Conservation (phyloP, 2,329 filamentous ascomycete genomes). For the Hymenoscyphus infarciens region DNA sequence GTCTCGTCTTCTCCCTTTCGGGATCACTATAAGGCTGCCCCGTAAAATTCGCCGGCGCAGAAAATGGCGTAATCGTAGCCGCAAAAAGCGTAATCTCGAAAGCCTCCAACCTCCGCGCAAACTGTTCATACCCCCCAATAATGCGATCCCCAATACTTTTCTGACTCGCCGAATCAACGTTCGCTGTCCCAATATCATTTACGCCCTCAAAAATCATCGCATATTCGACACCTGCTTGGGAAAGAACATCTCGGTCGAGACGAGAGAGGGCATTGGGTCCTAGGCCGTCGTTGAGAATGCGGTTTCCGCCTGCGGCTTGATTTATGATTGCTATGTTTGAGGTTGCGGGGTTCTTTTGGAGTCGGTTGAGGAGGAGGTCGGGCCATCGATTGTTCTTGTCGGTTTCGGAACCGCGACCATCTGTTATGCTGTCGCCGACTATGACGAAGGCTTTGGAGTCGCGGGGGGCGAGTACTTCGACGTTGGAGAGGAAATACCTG, state of each 20-base stretch:
- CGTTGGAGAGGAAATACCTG: conserved; percentile 57
- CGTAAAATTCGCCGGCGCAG: conserved; percentile 36
- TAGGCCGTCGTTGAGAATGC: conserved; percentile 57
- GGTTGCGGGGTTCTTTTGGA: conserved; percentile 45
- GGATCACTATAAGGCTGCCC: conserved; percentile 52
- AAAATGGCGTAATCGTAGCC: conserved; percentile 65
- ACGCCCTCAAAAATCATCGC: conserved; percentile 66
- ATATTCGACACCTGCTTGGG: conserved; percentile 54
- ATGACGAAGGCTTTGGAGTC: conserved; percentile 47
- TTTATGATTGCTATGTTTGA: conserved; percentile 55
- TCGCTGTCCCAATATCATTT: conserved; percentile 60
- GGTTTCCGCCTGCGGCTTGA: conserved; percentile 67
- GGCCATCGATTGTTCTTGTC: conserved; percentile 61
- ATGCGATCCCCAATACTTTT: conserved; percentile 47
- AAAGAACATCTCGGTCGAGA: conserved; percentile 61
- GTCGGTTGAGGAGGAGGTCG: conserved; percentile 49
- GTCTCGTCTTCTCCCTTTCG: conserved; percentile 52
- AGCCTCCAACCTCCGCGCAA: conserved; percentile 51
- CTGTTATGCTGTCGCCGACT: conserved; percentile 64
- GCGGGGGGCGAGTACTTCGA: conserved; percentile 53
- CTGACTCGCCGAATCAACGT: conserved; percentile 45
- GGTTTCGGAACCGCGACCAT: conserved; percentile 59
- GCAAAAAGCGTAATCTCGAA: conserved; percentile 55
- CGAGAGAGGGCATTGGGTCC: conserved; percentile 59
- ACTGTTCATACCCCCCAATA: conserved; percentile 56